phyloP scores from a whole-genome alignment of 2,329 filamentous ascomycete species.

The Septoria linicola region DNA sequence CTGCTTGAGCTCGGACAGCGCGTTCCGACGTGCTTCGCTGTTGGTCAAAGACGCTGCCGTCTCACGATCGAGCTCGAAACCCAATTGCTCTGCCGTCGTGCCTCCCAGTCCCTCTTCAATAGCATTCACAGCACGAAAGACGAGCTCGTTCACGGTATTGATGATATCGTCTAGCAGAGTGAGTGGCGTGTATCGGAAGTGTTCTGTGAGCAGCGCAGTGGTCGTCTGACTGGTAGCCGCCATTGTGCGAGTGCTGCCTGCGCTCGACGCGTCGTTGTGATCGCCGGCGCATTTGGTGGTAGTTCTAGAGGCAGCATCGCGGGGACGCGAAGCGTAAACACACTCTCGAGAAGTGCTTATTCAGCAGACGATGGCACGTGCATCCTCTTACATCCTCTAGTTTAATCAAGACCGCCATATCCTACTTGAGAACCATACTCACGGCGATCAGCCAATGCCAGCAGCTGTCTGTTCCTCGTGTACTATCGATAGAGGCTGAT shows the following conservation, averaged over 20 bases:
- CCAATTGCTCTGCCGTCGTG: slow-evolving; percentile 71
- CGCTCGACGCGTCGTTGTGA: neutral
- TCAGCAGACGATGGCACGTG: no score
- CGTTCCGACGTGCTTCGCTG: slow-evolving; percentile 38
- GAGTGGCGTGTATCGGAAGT: slow-evolving; percentile 90
- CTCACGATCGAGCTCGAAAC: slow-evolving; percentile 56
- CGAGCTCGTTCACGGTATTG: slow-evolving; percentile 90
- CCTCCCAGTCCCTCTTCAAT: slow-evolving; percentile 79
- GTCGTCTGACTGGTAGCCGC: slow-evolving; percentile 47
- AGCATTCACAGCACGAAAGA: slow-evolving; percentile 83
- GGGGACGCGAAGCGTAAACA: no score
- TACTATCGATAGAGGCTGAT: no score
- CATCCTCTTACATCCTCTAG: no score
- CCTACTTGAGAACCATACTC: no score
- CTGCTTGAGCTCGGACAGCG: slow-evolving; percentile 33
- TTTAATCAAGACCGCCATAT: no score
- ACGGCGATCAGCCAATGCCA: no score
- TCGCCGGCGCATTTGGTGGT: neutral
- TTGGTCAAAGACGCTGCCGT: slow-evolving; percentile 18
- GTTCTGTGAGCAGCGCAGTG: slow-evolving; percentile 78
- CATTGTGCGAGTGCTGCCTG: slow-evolving; percentile 35
- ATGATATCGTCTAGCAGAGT: slow-evolving; percentile 96
- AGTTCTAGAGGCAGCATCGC: neutral
- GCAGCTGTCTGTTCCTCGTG: no score
- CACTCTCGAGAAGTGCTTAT: no score